Percentiles rank a stretch among this genome's conserved stretches.
These are phyloP conservation scores for Colletotrichum navitas DNA, from an alignment of 2,329 filamentous ascomycete genomes.

Conservation along the genomic window DNA sequence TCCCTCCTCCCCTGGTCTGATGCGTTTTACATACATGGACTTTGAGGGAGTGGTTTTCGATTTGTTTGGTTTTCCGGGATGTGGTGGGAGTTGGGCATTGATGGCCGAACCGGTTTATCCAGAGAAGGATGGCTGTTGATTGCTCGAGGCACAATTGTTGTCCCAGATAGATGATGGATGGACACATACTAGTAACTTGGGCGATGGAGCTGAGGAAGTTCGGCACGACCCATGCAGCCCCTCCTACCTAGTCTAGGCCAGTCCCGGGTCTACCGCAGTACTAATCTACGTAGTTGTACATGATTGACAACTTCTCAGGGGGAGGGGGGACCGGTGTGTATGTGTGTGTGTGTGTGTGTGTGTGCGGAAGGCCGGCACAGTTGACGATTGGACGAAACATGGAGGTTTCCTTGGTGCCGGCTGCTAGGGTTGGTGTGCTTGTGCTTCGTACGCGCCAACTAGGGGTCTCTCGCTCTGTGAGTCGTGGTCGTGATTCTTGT, in stretches of 20 bases:
- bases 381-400: slow-evolving; percentile 26
- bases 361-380: slow-evolving; percentile 35
- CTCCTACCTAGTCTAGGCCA: background rate
- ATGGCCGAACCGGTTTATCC: slow-evolving; percentile 32
- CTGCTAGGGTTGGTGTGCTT: background rate
- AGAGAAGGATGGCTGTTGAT: background rate
- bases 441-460: background rate
- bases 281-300: background rate
- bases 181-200: background rate
- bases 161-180: background rate
- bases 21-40: too few relatives aligned
- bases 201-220: background rate
- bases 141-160: background rate
- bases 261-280: background rate
- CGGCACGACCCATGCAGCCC: background rate
- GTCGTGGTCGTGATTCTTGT: background rate
- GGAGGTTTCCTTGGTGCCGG: background rate
- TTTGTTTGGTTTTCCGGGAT: background rate
- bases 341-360: slow-evolving; percentile 1
- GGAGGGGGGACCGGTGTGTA: slow-evolving; percentile 6
- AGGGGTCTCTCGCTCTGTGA: background rate
- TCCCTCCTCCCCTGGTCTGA: background rate
- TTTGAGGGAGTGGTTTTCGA: background rate
- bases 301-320: background rate
- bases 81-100: slow-evolving; percentile 10